Conservation (phyloP, 2,329 filamentous ascomycete genomes). For the Trichoderma citrinoviride region DNA sequence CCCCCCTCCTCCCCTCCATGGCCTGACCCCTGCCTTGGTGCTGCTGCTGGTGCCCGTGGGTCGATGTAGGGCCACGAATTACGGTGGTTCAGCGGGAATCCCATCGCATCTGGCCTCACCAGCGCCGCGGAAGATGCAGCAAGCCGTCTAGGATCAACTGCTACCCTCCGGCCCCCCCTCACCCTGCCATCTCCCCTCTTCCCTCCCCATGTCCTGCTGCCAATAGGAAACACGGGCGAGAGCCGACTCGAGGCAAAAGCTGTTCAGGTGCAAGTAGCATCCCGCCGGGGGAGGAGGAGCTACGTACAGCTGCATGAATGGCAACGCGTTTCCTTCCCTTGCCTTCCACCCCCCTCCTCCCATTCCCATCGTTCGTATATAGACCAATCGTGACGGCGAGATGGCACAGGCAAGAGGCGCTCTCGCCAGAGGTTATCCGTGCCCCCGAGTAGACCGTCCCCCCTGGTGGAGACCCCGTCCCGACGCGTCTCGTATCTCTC, state of each 20-base stretch:
- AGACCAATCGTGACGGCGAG: conserved; percentile 11
- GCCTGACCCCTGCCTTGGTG: background rate
- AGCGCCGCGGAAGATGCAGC: conserved; percentile 31
- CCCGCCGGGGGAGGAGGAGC: background rate
- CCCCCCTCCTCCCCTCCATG: no score
- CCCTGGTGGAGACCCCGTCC: background rate
- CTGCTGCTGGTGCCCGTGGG: background rate
- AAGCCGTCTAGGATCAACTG: conserved; percentile 25
- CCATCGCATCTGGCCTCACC: conserved; percentile 28
- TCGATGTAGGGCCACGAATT: background rate
- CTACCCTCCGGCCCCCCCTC: no score
- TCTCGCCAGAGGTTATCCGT: background rate
- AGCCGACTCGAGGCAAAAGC: conserved; percentile 1
- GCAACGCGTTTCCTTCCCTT: background rate
- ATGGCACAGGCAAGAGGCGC: background rate
- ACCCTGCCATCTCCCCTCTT: no score
- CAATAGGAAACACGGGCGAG: conserved; percentile 21
- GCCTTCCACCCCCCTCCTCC: no score
- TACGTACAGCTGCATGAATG: background rate
- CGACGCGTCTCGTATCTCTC: background rate
- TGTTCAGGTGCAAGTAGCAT: conserved; percentile 2
- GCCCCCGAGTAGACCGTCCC: background rate
- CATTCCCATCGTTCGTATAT: background rate
- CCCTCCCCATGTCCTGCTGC: conserved; percentile 23
- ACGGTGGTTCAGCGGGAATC: background rate